Base-by-base conservation (phyloP, 371 early-diverging fungal species). In the Parasitella parasitica region DNA sequence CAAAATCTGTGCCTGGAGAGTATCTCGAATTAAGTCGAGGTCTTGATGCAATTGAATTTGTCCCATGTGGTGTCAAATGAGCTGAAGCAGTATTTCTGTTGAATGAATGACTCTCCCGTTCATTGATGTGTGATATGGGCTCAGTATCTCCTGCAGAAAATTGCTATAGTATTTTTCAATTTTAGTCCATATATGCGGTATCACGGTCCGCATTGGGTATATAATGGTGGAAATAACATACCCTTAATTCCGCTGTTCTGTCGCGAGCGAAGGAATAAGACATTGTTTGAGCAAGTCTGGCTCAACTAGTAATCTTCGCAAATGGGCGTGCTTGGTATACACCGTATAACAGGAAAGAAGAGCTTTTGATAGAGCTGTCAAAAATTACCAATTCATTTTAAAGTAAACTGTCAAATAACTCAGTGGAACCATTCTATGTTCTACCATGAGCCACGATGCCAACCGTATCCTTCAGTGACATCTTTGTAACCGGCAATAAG, bases 241-340 rank as follows among this genome's bases (percentile, higher is more conserved):
- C 46, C 9, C 59, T 60, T 54, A 73, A 30, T 66, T 73, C 74
- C 13, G 63, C 60, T n/a, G 66, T 73, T 59, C 74, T 64, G 57
- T 73, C 74, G 57, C 70, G 67, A 53, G 60, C 67, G 54, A 73
- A 73, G 3, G 74, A 73, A 65, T 55, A 70, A 9, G 70, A 67
- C 74, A 73, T 73, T 2, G 13, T 41, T 26, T 15, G 6, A 43
- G 24, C 37, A 46, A 22, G 12, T 0, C 11, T 4, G 5, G 12
- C 13, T 5, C 6, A 46, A 24, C 24, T 24, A 3, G 8, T 3
- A 32, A 32, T 32, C 11, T 32, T 32, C 11, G 32, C 3, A 2
- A 8, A 20, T 22, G 9, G 12, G 4, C 12, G 22, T n/a, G n/a
- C n/a, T n/a, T n/a, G n/a, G n/a, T n/a, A n/a, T n/a, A 0, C 22